These are phyloP conservation scores for Casuarina cunninghamiana DNA, from an alignment of 306 rosid species.

Conservation along the genomic window DNA sequence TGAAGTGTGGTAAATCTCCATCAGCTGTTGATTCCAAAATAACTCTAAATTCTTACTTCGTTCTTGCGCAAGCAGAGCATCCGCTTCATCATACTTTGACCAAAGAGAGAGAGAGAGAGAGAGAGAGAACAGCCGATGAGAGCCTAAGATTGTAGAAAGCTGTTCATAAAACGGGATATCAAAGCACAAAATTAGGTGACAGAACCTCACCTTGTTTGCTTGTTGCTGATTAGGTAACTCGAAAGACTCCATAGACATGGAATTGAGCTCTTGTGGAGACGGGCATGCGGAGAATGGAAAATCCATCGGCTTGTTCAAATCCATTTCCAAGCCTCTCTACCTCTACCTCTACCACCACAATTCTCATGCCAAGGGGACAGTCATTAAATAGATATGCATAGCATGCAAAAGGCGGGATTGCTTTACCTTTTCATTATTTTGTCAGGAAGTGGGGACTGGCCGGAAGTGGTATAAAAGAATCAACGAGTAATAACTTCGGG, in stretches of 20 bases:
- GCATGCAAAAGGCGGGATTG: neutral
- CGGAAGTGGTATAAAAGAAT: neutral
- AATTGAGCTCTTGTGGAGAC: neutral
- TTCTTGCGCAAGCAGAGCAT: neutral
- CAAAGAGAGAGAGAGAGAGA: no score
- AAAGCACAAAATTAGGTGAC: neutral
- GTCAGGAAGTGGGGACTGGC: no score
- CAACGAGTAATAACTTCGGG: neutral
- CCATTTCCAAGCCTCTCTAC: neutral
- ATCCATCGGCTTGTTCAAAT: slow-evolving; percentile 8
- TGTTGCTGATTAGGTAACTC: neutral
- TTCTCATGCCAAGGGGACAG: neutral
- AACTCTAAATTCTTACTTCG: slow-evolving; percentile 16
- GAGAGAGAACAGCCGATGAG: neutral
- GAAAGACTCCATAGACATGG: neutral
- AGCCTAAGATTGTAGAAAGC: no score
- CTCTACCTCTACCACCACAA: no score
- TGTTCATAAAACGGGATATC: neutral
- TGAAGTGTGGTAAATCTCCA: slow-evolving; percentile 22
- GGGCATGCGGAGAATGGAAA: slow-evolving; percentile 9
- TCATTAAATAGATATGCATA: neutral
- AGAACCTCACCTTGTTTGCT: slow-evolving; percentile 13
- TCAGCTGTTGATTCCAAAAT: slow-evolving; percentile 32
- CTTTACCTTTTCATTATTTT: neutral
- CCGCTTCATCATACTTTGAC: slow-evolving; percentile 6